Percentiles rank a stretch among this genome's conserved stretches.
phyloP scores from a whole-genome alignment of 805 yeast genomes.

The Yarrowia hollandica region DNA sequence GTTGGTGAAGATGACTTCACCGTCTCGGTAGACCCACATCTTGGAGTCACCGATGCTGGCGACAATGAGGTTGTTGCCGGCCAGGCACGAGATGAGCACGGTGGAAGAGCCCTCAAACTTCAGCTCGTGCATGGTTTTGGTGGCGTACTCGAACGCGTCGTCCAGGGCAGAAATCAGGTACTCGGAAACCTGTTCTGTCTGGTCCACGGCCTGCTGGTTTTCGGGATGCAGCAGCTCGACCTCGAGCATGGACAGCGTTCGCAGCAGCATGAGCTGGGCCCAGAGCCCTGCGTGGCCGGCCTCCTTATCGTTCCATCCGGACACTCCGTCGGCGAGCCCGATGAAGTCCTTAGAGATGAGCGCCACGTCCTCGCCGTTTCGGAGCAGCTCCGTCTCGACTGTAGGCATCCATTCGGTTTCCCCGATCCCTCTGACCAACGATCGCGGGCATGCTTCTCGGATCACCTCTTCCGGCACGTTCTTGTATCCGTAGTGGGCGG shows the following conservation, averaged over 20 bases:
- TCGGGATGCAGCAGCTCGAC: slow-evolving; percentile 28
- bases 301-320: slow-evolving; percentile 31
- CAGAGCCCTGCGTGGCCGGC: slow-evolving; percentile 32
- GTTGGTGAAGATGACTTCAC: slow-evolving; percentile 31
- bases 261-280: slow-evolving; percentile 32
- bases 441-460: slow-evolving; percentile 19
- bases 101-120: slow-evolving; percentile 31
- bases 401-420: slow-evolving; percentile 28
- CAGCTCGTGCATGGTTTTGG: slow-evolving; percentile 28
- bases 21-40: slow-evolving; percentile 32
- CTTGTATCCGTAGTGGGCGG: slow-evolving; percentile 20
- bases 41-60: slow-evolving; percentile 32
- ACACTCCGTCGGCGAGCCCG: slow-evolving; percentile 32
- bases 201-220: slow-evolving; percentile 26
- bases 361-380: slow-evolving; percentile 31
- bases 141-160: slow-evolving; percentile 31
- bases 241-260: slow-evolving; percentile 29
- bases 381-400: slow-evolving; percentile 14
- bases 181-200: slow-evolving; percentile 16
- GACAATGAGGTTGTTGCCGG: slow-evolving; percentile 30
- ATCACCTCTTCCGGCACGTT: slow-evolving; percentile 25
- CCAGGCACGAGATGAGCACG: slow-evolving; percentile 31
- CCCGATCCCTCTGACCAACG: slow-evolving; percentile 20
- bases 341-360: slow-evolving; percentile 30
- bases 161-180: slow-evolving; percentile 31